Evolutionary conservation across 31 red algal species (phyloP).

Genomic region (Endocladia muricata): DNA sequence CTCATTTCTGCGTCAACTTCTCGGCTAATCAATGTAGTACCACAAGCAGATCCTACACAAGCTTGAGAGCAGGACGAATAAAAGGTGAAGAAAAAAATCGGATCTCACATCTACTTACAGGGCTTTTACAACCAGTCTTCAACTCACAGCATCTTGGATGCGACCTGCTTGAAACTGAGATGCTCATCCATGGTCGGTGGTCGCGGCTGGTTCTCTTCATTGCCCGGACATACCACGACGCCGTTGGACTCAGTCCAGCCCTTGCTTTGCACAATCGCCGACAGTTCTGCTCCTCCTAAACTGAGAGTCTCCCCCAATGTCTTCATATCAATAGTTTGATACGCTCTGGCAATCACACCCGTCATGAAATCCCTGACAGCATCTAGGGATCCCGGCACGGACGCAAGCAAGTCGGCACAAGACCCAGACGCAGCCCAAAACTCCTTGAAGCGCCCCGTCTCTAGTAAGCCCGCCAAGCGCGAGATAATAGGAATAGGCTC

Average conservation of each 20-base stretch:
- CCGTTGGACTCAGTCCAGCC: constrained; percentile 37
- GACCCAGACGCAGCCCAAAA: constrained; percentile 68
- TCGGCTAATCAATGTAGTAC: no score
- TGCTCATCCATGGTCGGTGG: constrained; percentile 61
- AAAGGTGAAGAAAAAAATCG: no score
- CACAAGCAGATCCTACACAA: no score
- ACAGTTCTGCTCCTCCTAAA: constrained; percentile 16
- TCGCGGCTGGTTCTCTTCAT: constrained; percentile 58
- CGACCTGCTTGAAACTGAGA: constrained; percentile 65
- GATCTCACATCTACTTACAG: no score
- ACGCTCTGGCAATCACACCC: constrained; percentile 70
- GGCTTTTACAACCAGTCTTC: no score
- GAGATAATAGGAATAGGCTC: constrained; percentile 77
- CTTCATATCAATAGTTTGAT: constrained; percentile 46
- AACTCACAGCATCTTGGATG: constrained; percentile 61
- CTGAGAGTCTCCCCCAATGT: constrained; percentile 36
- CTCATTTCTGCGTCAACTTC: no score
- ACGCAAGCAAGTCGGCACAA: constrained; percentile 40
- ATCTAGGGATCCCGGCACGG: constrained; percentile 55
- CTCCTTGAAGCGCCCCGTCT: constrained; percentile 66
- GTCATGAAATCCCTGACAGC: constrained; percentile 80
- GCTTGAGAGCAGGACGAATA: no score
- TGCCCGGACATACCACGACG: constrained; percentile 42
- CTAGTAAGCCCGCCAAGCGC: constrained; percentile 62
- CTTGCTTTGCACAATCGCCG: constrained; percentile 7